Evolutionary conservation across 441 rosid genomes (phyloP), one percentile per base, ranked within the genome.

Genomic region (Manihot esculenta): DNA sequence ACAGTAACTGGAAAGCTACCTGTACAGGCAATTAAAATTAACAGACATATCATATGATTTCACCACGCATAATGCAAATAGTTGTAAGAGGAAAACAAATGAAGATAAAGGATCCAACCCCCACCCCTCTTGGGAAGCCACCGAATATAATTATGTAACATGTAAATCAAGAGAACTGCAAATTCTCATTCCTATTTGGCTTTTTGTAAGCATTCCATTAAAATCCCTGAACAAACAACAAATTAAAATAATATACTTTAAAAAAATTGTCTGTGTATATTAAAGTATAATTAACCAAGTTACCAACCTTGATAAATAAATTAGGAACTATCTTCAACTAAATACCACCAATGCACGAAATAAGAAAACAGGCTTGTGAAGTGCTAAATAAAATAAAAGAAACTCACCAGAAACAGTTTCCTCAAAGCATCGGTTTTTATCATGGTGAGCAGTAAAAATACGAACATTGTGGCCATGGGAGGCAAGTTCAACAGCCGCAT

Each of bases 371-470:
- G 17, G 3, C 26, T 67, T 11, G 14, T 9, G 7, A 45, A 42
- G n/a, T 27, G 44, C 14, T 33, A 53, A 27, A 38, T 11, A 13
- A 17, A 42, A 30, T 18, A 56, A 66, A 45, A 30, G 50, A 33
- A 69, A 59, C 73, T 76, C 70, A 86, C 96, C 98, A 1, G 86
- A 78, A 62, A 89, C 77, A 69, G 97, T 90, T 89, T 94, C 97
- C 84, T 94, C 99, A 78, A 94, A 92, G 78, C 97, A 94, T 64
- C 92, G 81, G 67, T 73, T 85, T 77, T 79, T 86, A 71, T 94
- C 98, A 75, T 89, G 97, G 82, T 90, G 93, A 79, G 99, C 87
- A 2, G 99, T 92, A 74, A 90, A 92, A 38, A 94, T 74, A 78
- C 88, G 94, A 76, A 92, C 97, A 50, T 84, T 78, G 64, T 92